phyloP scores from a whole-genome alignment of 768 basidiomycete species.

The Podaxis sp. region DNA sequence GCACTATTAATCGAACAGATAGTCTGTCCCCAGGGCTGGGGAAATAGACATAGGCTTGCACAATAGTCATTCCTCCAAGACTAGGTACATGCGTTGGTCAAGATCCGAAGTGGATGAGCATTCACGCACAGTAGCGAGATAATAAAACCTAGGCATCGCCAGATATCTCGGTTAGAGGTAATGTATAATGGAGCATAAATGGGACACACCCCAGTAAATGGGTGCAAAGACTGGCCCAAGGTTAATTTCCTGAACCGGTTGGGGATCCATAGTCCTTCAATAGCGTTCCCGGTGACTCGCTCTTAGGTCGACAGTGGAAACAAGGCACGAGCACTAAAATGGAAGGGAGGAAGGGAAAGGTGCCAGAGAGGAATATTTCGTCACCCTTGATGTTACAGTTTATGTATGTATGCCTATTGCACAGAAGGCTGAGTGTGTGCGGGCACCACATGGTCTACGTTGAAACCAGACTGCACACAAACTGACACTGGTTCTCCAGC shows the following conservation, averaged over 20 bases:
- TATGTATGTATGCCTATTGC: not conserved
- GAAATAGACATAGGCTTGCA: conserved; percentile 44
- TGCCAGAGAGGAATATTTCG: not conserved
- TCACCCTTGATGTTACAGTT: not conserved
- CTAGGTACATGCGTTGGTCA: conserved; percentile 19
- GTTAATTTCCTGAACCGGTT: conserved; percentile 18
- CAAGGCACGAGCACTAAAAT: not conserved
- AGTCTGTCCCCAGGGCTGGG: conserved; percentile 27
- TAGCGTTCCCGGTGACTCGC: not conserved
- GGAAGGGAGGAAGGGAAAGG: not conserved
- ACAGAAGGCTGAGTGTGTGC: not conserved
- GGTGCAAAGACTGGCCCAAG: conserved; percentile 29
- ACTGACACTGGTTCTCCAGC: not conserved
- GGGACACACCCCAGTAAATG: conserved; percentile 31
- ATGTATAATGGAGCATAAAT: not conserved
- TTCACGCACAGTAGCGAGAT: conserved; percentile 26
- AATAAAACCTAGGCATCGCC: conserved; percentile 25
- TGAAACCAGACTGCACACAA: not conserved
- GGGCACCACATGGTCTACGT: not conserved
- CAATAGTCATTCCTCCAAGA: conserved; percentile 38
- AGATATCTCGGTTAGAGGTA: not conserved
- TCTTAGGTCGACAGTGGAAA: not conserved
- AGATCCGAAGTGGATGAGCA: not conserved
- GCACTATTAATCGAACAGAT: conserved; percentile 30
- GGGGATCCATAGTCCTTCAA: conserved; percentile 3